Evolutionary conservation across 2,329 filamentous ascomycete species (phyloP).

Genomic region (Elsinoe batatas): DNA sequence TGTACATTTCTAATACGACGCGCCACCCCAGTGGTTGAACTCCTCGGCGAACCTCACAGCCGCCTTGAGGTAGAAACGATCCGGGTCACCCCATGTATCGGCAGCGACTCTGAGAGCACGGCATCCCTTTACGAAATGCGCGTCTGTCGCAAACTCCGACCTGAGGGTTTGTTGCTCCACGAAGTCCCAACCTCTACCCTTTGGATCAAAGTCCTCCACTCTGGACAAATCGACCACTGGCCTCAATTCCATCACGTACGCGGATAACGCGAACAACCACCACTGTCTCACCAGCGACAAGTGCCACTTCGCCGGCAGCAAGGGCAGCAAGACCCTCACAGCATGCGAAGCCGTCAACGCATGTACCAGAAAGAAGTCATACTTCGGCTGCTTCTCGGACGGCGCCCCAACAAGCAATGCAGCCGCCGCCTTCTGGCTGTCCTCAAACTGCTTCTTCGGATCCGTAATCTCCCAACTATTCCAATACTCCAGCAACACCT

Average conservation of each 20-base stretch:
- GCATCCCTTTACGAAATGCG: slow-evolving; percentile 75
- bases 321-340: slow-evolving; percentile 70
- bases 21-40: slow-evolving; percentile 57
- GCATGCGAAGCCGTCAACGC: slow-evolving; percentile 80
- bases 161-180: slow-evolving; percentile 62
- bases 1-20: slow-evolving; percentile 6
- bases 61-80: slow-evolving; percentile 55
- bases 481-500: slow-evolving; percentile 75
- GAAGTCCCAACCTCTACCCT: slow-evolving; percentile 64
- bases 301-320: slow-evolving; percentile 65
- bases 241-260: slow-evolving; percentile 67
- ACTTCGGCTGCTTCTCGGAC: slow-evolving; percentile 42
- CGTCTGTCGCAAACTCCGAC: slow-evolving; percentile 58
- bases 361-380: slow-evolving; percentile 78
- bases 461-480: slow-evolving; percentile 70
- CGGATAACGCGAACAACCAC: slow-evolving; percentile 72
- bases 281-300: slow-evolving; percentile 68
- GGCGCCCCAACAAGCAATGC: slow-evolving; percentile 55
- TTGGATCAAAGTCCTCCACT: slow-evolving; percentile 50
- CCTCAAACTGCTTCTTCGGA: slow-evolving; percentile 62
- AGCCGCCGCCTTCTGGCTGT: slow-evolving; percentile 51
- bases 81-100: slow-evolving; percentile 62
- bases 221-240: slow-evolving; percentile 60
- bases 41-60: slow-evolving; percentile 65
- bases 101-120: slow-evolving; percentile 66